Base-by-base conservation (phyloP, 306 rosid genomes). In the Senna siamea region DNA sequence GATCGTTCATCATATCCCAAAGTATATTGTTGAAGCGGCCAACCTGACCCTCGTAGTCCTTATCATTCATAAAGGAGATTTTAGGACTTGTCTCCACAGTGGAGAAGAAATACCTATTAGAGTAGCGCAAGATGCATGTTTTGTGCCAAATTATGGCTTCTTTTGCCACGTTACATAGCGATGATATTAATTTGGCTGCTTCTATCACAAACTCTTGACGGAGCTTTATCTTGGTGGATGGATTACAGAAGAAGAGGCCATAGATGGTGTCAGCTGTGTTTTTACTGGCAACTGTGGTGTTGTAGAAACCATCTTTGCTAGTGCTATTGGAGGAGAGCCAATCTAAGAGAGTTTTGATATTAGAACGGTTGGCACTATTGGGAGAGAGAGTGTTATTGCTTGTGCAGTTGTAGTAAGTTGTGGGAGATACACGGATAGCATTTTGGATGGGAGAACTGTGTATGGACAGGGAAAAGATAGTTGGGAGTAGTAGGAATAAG, bases 281-380 rank as follows among this genome's bases (percentile, higher is more conserved):
- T 32, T 43, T 5, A 3, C 67, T 20, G n/a, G 50, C 4, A 40
- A 78, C 72, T 41, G 77, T 52, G 9, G 77, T 43, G 72, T 62
- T 62, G 72, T 70, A 78, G 52, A 23, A 41, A 53, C 66, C 14
- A 17, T 51, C 30, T 7, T 62, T 44, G 48, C 5, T 71, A 6
- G 77, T 70, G 66, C 5, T 67, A 62, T 78, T 78, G 66, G 81
- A 62, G 20, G 81, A 70, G 66, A 78, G 77, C 67, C 72, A 70
- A 9, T 62, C 51, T 9, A 78, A 26, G 34, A 78, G 81, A 43
- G 67, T 70, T 43, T 18, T 53, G 6, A 63, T 14, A 23, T 78
- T 78, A 52, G 66, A 78, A 52, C 23, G 51, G 67, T 53, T 62
- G 23, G 58, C 32, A 57, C 67, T 32, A 32, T 40, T 43, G 41